phyloP scores from a whole-genome alignment of 164 flowering plant species.

The Piper betle region DNA sequence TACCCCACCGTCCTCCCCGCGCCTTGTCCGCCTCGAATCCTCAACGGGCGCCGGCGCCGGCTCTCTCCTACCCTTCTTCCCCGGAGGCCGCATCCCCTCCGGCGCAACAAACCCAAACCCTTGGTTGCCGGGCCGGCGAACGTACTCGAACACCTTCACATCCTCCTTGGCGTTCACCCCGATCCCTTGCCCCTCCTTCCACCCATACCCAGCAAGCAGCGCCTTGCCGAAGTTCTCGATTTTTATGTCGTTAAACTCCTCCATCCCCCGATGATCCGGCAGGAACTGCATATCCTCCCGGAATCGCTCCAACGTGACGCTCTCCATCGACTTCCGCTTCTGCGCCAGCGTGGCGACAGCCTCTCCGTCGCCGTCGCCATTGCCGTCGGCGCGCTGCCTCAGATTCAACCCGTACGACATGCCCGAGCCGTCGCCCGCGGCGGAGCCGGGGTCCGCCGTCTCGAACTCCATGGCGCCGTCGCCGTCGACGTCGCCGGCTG shows the following conservation, averaged over 20 bases:
- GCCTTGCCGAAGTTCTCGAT: conserved; percentile 77
- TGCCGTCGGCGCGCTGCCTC: conserved; percentile 7
- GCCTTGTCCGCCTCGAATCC: conserved; percentile 13
- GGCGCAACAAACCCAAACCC: conserved; percentile 36
- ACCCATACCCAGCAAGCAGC: conserved; percentile 58
- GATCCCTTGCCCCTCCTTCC: conserved; percentile 63
- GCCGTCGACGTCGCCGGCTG: conserved; percentile 11
- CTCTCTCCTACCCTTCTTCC: conserved; percentile 7
- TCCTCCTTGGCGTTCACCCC: conserved; percentile 58
- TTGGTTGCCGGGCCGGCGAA: conserved; percentile 22
- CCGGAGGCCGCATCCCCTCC: conserved; percentile 40
- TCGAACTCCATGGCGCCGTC: conserved; percentile 28
- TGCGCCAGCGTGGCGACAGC: neutral
- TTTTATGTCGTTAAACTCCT: conserved; percentile 42
- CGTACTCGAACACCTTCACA: conserved; percentile 33
- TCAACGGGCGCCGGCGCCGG: conserved; percentile 7
- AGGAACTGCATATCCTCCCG: conserved; percentile 39
- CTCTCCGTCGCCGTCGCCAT: neutral
- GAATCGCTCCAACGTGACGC: conserved; percentile 30
- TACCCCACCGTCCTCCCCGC: conserved; percentile 8
- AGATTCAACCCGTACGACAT: conserved; percentile 38
- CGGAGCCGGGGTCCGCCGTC: conserved; percentile 18
- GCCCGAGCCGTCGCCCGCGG: conserved; percentile 8
- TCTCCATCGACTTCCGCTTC: conserved; percentile 14
- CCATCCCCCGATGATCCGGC: conserved; percentile 48